phyloP scores from a whole-genome alignment of 1,284 basidiomycete species.

The Trametes versicolor region DNA sequence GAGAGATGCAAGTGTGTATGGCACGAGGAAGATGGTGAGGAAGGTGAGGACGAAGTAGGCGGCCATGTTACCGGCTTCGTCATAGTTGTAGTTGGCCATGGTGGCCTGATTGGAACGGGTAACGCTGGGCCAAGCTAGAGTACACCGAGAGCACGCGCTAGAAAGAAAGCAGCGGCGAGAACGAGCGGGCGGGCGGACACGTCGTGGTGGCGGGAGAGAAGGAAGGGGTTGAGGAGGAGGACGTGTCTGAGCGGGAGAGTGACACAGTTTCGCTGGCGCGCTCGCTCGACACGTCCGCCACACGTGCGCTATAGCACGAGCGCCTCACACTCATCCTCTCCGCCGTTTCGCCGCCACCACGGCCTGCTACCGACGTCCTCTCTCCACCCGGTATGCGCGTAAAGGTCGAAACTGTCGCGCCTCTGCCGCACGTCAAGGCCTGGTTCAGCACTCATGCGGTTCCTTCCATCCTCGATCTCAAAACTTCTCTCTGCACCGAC shows the following conservation, averaged over 20 bases:
- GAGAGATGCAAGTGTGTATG: conserved; percentile 69
- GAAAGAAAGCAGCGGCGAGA: conserved; percentile 15
- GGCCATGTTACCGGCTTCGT: conserved; percentile 90
- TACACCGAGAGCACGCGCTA: conserved; percentile 21
- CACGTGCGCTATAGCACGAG: conserved; percentile 7
- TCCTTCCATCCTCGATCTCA: conserved; percentile 42
- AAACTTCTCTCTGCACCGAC: conserved; percentile 41
- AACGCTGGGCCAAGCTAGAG: conserved; percentile 21
- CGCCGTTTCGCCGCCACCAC: conserved; percentile 8
- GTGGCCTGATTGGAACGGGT: conserved; percentile 31
- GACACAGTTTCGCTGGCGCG: conserved; percentile 27
- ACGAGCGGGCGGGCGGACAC: conserved; percentile 26
- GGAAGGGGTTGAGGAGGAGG: conserved; percentile 2
- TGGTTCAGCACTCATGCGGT: conserved; percentile 51
- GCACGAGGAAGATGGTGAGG: conserved; percentile 82
- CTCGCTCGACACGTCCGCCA: background rate
- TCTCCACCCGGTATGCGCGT: conserved; percentile 49
- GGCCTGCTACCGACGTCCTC: background rate
- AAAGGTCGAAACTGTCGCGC: conserved; percentile 49
- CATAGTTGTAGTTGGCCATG: conserved; percentile 88
- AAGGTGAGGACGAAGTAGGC: conserved; percentile 91
- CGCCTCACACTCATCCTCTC: conserved; percentile 8
- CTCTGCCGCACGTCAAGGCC: conserved; percentile 51
- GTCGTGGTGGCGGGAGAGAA: conserved; percentile 27
- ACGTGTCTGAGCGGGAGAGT: conserved; percentile 24